Conservation (phyloP, 371 early-diverging fungal genomes). For the Mortierella sp. region DNA sequence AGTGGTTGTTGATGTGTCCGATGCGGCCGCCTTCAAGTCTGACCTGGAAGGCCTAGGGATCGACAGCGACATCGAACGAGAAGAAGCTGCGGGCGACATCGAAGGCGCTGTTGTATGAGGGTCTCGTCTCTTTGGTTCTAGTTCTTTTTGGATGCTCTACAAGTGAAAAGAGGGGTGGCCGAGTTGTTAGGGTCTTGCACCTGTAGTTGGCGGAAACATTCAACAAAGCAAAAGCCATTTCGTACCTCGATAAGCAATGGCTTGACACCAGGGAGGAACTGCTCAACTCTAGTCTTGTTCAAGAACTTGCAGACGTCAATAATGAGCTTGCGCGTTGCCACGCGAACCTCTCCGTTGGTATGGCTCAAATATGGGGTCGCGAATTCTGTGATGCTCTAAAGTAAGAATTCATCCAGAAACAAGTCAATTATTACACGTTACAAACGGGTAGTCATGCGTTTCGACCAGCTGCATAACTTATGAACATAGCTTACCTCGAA, state of each 20-base stretch:
- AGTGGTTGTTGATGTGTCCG: background rate
- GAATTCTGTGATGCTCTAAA: slow-evolving; percentile 71
- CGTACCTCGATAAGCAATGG: slow-evolving; percentile 55
- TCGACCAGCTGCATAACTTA: background rate
- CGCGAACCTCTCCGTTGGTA: slow-evolving; percentile 76
- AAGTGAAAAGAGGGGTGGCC: background rate
- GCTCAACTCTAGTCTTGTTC: slow-evolving; percentile 57
- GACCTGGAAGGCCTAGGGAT: background rate
- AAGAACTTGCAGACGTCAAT: slow-evolving; percentile 64
- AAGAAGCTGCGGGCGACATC: slow-evolving; percentile 11
- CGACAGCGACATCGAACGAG: slow-evolving; percentile 13
- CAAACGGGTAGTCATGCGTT: background rate
- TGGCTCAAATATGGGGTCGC: slow-evolving; percentile 74
- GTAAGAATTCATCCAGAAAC: slow-evolving; percentile 23
- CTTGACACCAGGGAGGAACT: slow-evolving; percentile 53
- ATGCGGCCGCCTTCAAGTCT: background rate
- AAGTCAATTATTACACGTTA: background rate
- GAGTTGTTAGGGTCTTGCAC: background rate
- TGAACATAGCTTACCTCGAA: slow-evolving; percentile 32
- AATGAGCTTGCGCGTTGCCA: slow-evolving; percentile 73
- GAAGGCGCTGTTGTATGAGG: background rate
- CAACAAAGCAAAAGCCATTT: background rate
- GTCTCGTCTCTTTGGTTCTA: slow-evolving; percentile 37
- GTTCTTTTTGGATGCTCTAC: slow-evolving; percentile 51
- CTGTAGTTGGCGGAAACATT: background rate